Conservation (phyloP, 495 filamentous ascomycete genomes). For the Podospora bellae-mahoneyi region DNA sequence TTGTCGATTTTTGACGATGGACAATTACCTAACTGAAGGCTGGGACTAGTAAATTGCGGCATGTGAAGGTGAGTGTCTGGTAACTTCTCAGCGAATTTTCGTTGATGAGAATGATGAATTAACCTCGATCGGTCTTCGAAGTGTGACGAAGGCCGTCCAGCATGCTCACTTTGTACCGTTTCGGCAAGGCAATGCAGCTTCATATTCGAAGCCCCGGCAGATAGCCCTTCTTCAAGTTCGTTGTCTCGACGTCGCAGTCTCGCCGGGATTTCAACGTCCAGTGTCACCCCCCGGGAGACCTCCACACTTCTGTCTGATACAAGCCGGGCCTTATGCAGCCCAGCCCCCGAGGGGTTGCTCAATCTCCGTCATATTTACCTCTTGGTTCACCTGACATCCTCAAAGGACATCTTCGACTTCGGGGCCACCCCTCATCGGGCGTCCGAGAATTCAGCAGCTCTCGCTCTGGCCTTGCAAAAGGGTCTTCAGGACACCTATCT, state of each 20-base stretch:
- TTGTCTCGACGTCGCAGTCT: neutral
- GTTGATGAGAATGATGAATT: neutral
- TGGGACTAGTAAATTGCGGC: neutral
- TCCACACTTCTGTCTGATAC: neutral
- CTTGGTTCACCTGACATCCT: neutral
- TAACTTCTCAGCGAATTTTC: neutral
- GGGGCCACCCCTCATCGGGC: neutral
- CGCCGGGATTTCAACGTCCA: neutral
- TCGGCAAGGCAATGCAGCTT: neutral
- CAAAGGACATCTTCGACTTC: neutral
- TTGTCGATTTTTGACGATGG: too few species aligned
- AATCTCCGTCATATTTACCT: neutral
- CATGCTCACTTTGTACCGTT: neutral
- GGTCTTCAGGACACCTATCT: neutral
- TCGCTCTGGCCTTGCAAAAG: neutral
- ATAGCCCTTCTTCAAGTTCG: neutral
- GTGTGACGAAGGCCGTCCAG: conserved; percentile 3
- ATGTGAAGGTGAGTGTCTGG: neutral
- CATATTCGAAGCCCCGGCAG: neutral
- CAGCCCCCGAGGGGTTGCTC: neutral
- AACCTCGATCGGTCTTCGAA: neutral
- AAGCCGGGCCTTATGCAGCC: neutral
- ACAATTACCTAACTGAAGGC: neutral
- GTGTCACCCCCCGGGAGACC: neutral
- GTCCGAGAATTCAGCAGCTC: neutral